Evolutionary conservation across 2,329 filamentous ascomycete species (phyloP).

Genomic region (Aspergillus fischeri): DNA sequence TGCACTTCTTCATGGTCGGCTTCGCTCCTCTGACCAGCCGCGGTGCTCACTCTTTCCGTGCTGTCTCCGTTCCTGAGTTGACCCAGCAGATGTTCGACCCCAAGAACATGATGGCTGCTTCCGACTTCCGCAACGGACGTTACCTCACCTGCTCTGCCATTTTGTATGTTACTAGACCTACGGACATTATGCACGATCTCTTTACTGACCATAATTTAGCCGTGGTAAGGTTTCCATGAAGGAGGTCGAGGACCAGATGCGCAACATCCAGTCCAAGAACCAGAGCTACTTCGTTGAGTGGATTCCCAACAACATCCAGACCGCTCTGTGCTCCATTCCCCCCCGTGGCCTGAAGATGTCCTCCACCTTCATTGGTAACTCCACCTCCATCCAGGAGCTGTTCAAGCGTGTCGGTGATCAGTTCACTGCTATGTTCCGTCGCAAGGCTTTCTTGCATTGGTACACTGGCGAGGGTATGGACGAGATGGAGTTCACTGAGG

Average conservation of each 20-base stretch:
- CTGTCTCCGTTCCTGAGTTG: slow-evolving; percentile 93
- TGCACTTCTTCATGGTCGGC: slow-evolving; percentile 99
- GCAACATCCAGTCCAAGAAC: slow-evolving; percentile 99
- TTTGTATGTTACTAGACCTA: slow-evolving; percentile 56
- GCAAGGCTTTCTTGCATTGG: slow-evolving; percentile 99
- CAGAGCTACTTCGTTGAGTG: slow-evolving; percentile 99
- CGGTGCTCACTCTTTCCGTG: slow-evolving; percentile 91
- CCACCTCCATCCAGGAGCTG: slow-evolving; percentile 98
- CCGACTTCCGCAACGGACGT: slow-evolving; percentile 98
- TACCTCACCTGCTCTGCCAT: slow-evolving; percentile 99
- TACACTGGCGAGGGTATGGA: slow-evolving; percentile 99
- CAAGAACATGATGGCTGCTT: slow-evolving; percentile 99
- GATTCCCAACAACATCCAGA: slow-evolving; percentile 99
- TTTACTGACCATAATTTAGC: slow-evolving; percentile 48
- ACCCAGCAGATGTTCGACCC: slow-evolving; percentile 99
- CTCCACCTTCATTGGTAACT: slow-evolving; percentile 98
- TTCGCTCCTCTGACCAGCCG: slow-evolving; percentile 97
- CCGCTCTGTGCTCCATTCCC: slow-evolving; percentile 96
- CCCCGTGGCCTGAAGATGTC: slow-evolving; percentile 99
- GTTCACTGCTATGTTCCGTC: slow-evolving; percentile 99
- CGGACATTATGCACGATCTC: not conserved
- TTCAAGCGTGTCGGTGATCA: slow-evolving; percentile 99
- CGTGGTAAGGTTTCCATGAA: slow-evolving; percentile 99
- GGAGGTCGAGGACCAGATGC: slow-evolving; percentile 99
- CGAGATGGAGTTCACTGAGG: slow-evolving; percentile 99